These are phyloP conservation scores for Closterium sp. DNA, from an alignment of 139 green algal species.

Conservation along the genomic window DNA sequence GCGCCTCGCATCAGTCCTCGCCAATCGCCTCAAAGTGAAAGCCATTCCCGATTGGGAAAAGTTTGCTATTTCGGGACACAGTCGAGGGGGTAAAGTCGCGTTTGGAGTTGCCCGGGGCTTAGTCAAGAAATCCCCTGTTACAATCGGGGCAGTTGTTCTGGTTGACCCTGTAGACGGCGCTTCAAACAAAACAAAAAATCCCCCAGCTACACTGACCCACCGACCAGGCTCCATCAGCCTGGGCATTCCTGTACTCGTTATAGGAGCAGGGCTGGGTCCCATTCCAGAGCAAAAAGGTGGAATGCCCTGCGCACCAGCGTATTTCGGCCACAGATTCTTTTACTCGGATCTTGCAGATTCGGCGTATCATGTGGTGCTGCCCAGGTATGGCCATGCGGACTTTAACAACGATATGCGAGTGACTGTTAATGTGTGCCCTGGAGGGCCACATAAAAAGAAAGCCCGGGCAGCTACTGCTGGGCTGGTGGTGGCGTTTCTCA, in stretches of 20 bases:
- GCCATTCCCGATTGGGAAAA: slow-evolving; percentile 26
- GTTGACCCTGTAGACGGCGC: slow-evolving; percentile 43
- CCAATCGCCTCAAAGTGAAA: background rate
- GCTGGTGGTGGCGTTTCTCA: slow-evolving; percentile 28
- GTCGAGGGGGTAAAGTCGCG: slow-evolving; percentile 45
- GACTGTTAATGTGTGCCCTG: slow-evolving; percentile 20
- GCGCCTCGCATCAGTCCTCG: background rate
- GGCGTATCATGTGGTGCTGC: slow-evolving; percentile 41
- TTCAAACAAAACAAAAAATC: background rate
- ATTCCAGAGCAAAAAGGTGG: background rate
- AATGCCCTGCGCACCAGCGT: slow-evolving; percentile 23
- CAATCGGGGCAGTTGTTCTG: slow-evolving; percentile 16
- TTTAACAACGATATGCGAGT: slow-evolving; percentile 33
- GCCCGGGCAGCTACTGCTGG: slow-evolving; percentile 7
- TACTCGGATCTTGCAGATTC: slow-evolving; percentile 7
- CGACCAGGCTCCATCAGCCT: slow-evolving; percentile 28
- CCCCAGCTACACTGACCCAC: slow-evolving; percentile 21
- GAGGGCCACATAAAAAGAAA: background rate
- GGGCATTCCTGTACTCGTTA: slow-evolving; percentile 21
- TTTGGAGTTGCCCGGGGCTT: slow-evolving; percentile 15
- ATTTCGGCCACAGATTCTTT: slow-evolving; percentile 31
- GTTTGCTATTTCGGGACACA: slow-evolving; percentile 44
- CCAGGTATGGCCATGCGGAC: slow-evolving; percentile 39
- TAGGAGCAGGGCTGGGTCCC: slow-evolving; percentile 39
- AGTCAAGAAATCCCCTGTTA: background rate